Evolutionary conservation across 345 rosid species (phyloP).

Genomic region (Orychophragmus violaceus): DNA sequence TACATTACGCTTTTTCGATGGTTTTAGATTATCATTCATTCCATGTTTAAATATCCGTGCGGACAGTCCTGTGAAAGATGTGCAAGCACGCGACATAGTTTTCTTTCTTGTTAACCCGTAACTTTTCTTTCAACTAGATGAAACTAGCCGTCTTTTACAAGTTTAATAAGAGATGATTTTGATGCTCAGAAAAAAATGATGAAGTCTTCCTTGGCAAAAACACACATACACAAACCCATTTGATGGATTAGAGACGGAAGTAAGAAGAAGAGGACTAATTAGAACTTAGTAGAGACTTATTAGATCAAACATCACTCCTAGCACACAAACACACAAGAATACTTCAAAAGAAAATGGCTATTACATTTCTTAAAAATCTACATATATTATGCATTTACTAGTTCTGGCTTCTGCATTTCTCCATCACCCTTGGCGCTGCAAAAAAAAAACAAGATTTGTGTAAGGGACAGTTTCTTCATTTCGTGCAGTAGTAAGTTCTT

Average conservation of each 20-base stretch:
- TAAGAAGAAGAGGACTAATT: constrained; percentile 23
- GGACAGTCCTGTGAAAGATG: no score
- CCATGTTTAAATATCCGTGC: no score
- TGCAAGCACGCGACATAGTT: no score
- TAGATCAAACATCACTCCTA: constrained; percentile 15
- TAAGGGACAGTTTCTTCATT: constrained; percentile 7
- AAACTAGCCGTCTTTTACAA: no score
- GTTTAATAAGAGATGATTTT: no score
- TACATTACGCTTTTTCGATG: no score
- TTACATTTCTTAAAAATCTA: constrained; percentile 12
- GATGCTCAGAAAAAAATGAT: no score
- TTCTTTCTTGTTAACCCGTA: no score
- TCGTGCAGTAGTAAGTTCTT: neutral
- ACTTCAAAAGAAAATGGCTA: constrained; percentile 24
- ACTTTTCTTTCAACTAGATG: no score
- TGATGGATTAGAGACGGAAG: neutral
- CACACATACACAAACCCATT: constrained; percentile 13
- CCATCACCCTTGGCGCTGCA: constrained; percentile 69
- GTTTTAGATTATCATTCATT: no score
- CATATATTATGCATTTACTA: constrained; percentile 15
- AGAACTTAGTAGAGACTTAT: constrained; percentile 18
- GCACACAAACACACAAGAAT: constrained; percentile 13
- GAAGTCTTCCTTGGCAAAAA: constrained; percentile 3
- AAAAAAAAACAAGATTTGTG: neutral
- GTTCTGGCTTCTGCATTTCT: constrained; percentile 47